phyloP scores from a whole-genome alignment of 2,329 filamentous ascomycete genomes.

The Cladobotryum protrusum region DNA sequence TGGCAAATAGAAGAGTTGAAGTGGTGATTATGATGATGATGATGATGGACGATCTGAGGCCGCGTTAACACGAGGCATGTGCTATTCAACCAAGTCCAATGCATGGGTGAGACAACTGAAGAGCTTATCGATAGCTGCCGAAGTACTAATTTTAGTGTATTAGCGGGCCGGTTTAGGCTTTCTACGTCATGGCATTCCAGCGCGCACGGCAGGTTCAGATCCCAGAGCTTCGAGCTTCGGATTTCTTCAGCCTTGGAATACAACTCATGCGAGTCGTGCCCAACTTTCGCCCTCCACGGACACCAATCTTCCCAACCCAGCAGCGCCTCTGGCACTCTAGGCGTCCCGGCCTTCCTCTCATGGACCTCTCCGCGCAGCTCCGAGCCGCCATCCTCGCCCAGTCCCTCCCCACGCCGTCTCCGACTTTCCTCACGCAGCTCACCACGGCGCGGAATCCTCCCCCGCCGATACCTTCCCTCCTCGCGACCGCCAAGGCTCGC shows the following conservation, averaged over 20 bases:
- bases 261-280: too few relatives aligned
- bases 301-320: not conserved
- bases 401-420: slow-evolving; percentile 46
- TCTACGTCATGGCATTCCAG: slow-evolving; percentile 5
- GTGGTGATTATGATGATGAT: too few relatives aligned
- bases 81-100: not conserved
- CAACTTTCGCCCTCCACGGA: too few relatives aligned
- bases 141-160: not conserved
- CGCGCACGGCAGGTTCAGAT: not conserved
- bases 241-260: not conserved
- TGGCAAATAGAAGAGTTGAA: not conserved
- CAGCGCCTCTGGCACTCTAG: not conserved
- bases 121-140: not conserved
- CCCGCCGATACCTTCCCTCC: slow-evolving; percentile 62
- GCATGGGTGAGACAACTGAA: not conserved
- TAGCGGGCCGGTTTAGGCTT: not conserved
- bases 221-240: not conserved
- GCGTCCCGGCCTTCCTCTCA: slow-evolving; percentile 2
- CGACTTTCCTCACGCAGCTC: slow-evolving; percentile 59
- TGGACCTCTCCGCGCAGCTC: slow-evolving; percentile 19
- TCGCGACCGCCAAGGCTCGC: slow-evolving; percentile 75
- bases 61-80: too few relatives aligned
- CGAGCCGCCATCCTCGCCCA: slow-evolving; percentile 44
- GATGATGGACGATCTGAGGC: not conserved
- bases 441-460: slow-evolving; percentile 48